A percentile compares a stretch with the other conserved stretches of the same genome.
Evolutionary conservation across 371 early-diverging fungal species (phyloP).

Genomic region (Mucor circinelloides): DNA sequence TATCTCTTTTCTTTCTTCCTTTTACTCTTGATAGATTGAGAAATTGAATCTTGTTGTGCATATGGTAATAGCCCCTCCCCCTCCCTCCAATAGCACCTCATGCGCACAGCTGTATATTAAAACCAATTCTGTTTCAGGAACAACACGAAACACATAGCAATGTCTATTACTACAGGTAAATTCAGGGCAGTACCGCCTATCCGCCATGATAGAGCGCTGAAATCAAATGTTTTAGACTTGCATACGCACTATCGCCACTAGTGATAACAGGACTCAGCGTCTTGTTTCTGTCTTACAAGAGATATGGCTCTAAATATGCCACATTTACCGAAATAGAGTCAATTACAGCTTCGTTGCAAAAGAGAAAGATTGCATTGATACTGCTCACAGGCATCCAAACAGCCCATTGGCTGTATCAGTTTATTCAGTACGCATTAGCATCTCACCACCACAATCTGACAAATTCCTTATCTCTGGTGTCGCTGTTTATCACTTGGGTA

Average conservation of each 20-base stretch:
- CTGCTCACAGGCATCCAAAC: conserved; percentile 1
- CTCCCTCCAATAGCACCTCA: no score
- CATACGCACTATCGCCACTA: not conserved
- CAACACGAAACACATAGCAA: not conserved
- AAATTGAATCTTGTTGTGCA: no score
- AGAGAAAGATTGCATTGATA: conserved; percentile 3
- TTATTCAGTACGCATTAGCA: not conserved
- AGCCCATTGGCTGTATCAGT: conserved; percentile 5
- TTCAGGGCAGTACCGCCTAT: not conserved
- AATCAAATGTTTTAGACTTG: not conserved
- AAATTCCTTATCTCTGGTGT: not conserved
- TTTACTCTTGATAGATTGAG: not conserved
- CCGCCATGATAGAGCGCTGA: not conserved
- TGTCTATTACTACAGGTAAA: not conserved
- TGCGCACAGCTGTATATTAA: not conserved
- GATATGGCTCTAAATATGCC: conserved; percentile 11
- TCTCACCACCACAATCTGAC: not conserved
- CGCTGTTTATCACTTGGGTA: conserved; percentile 19
- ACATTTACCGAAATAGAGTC: not conserved
- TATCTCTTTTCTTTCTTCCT: not conserved
- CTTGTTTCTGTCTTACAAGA: not conserved
- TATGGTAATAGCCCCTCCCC: no score
- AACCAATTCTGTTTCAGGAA: not conserved
- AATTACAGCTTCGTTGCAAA: conserved; percentile 3
- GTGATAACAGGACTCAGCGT: conserved; percentile 1